Evolutionary conservation across 768 basidiomycete genomes (phyloP).

Genomic region (Xanthoconium stramineum): DNA sequence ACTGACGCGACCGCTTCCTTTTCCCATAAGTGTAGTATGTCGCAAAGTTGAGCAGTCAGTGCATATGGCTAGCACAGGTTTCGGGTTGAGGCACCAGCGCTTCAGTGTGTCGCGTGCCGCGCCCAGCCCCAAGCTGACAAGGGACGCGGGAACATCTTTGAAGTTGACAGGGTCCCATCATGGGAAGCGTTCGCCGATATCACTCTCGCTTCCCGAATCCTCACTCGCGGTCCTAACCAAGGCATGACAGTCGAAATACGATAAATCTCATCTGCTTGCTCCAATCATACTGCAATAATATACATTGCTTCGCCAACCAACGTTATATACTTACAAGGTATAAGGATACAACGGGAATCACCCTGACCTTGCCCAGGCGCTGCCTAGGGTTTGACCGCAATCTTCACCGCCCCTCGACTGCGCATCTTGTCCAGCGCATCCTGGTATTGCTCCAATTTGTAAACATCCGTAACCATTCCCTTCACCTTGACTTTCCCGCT

Average conservation of each 20-base stretch:
- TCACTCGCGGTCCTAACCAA: too few relatives aligned
- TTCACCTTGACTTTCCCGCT: slow-evolving; percentile 78
- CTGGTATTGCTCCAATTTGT: slow-evolving; percentile 67
- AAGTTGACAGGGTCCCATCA: slow-evolving; percentile 1
- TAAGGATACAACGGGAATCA: slow-evolving; percentile 15
- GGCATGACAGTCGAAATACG: too few relatives aligned
- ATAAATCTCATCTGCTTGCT: neutral
- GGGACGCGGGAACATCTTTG: neutral
- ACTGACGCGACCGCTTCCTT: neutral
- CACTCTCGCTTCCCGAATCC: too few relatives aligned
- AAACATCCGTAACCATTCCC: slow-evolving; percentile 75
- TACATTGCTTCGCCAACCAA: neutral
- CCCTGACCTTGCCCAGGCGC: neutral
- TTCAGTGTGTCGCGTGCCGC: neutral
- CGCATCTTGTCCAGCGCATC: slow-evolving; percentile 71
- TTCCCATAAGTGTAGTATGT: neutral
- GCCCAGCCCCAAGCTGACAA: neutral
- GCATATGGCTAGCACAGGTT: neutral
- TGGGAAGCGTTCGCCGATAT: neutral
- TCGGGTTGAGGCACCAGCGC: neutral
- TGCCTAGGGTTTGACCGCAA: slow-evolving; percentile 53
- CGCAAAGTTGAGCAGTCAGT: neutral
- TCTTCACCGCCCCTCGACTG: slow-evolving; percentile 58
- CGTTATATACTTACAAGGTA: slow-evolving; percentile 19
- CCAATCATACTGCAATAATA: neutral